Percentiles rank a stretch among this genome's conserved stretches.
Conservation (phyloP, 2,329 filamentous ascomycete genomes). For the Chaetothyriales sp. region DNA sequence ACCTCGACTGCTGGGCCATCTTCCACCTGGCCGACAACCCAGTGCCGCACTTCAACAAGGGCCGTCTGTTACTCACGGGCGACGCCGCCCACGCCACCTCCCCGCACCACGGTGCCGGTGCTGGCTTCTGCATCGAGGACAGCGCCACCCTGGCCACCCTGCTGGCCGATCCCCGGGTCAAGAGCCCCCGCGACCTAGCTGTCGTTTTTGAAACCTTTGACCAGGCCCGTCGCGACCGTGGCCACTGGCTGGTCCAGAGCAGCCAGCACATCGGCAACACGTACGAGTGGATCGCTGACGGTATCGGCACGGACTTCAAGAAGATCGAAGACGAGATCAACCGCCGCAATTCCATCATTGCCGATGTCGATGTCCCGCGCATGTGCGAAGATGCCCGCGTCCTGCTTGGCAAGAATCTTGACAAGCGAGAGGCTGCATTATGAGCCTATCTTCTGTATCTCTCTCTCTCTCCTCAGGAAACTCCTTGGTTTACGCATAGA, state of each 20-base stretch:
- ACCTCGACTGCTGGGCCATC: constrained; percentile 26
- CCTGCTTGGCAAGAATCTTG: constrained; percentile 11
- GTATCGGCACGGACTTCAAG: constrained; percentile 22
- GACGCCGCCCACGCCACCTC: constrained; percentile 30
- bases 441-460: background rate
- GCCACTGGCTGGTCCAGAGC: constrained; percentile 24
- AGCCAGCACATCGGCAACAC: constrained; percentile 21
- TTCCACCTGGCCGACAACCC: constrained; percentile 27
- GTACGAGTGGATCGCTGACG: constrained; percentile 21
- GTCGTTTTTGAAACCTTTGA: constrained; percentile 21
- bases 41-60: constrained; percentile 23
- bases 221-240: constrained; percentile 17
- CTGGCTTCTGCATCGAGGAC: constrained; percentile 23
- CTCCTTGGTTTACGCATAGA: too few relatives aligned
- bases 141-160: constrained; percentile 19
- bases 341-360: constrained; percentile 14
- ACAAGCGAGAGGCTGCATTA: background rate
- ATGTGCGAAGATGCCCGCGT: constrained; percentile 19
- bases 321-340: constrained; percentile 27
- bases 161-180: constrained; percentile 17
- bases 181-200: constrained; percentile 14
- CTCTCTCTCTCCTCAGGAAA: too few relatives aligned
- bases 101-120: constrained; percentile 28
- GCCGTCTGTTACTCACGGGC: constrained; percentile 23
- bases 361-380: constrained; percentile 16